These are phyloP conservation scores for Cylindrodendrum hubeiense DNA, from an alignment of 2,329 filamentous ascomycete species.

Conservation along the genomic window DNA sequence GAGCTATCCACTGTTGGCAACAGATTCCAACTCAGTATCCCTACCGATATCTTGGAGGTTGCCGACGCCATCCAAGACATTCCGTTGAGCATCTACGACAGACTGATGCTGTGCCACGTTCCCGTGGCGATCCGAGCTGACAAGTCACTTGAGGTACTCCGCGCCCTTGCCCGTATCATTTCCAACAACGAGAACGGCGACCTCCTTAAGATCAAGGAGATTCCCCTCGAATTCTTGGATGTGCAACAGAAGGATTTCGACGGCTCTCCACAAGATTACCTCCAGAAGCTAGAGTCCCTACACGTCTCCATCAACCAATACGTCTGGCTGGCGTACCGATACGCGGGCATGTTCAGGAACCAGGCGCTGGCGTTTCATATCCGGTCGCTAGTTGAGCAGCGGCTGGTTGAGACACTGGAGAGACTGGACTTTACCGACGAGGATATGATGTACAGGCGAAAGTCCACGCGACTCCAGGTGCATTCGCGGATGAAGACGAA, in stretches of 20 bases:
- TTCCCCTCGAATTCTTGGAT: slow-evolving; percentile 83
- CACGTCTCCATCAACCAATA: slow-evolving; percentile 89
- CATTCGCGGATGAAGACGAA: slow-evolving; percentile 25
- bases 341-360: slow-evolving; percentile 82
- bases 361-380: slow-evolving; percentile 83
- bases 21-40: slow-evolving; percentile 76
- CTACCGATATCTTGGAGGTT: slow-evolving; percentile 70
- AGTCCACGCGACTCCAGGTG: slow-evolving; percentile 38
- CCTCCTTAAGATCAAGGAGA: slow-evolving; percentile 76
- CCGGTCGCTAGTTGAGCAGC: slow-evolving; percentile 81
- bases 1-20: slow-evolving; percentile 74
- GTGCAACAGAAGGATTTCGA: slow-evolving; percentile 59
- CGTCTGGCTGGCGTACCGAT: slow-evolving; percentile 93
- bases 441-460: slow-evolving; percentile 45
- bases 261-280: slow-evolving; percentile 63
- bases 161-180: slow-evolving; percentile 76
- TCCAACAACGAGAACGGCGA: slow-evolving; percentile 75
- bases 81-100: slow-evolving; percentile 77
- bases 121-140: slow-evolving; percentile 71
- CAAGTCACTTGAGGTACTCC: slow-evolving; percentile 63
- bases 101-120: slow-evolving; percentile 79
- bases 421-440: slow-evolving; percentile 64
- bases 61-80: slow-evolving; percentile 82
- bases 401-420: slow-evolving; percentile 66
- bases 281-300: slow-evolving; percentile 78